Base-by-base conservation (phyloP, 176 grass and related monocot genomes). In the Musa troglodytarum region DNA sequence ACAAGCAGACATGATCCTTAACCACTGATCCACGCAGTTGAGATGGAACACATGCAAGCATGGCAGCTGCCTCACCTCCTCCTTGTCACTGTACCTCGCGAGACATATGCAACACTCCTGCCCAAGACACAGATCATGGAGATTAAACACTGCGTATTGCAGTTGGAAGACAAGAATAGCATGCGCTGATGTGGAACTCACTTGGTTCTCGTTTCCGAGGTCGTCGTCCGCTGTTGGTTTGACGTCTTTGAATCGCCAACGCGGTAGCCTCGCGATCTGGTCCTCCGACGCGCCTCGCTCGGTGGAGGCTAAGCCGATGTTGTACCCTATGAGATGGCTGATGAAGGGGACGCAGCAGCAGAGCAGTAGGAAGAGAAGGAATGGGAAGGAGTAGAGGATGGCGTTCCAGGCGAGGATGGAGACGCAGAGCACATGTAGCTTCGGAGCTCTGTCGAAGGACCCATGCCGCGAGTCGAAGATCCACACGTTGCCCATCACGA, bases 401-500 rank as follows among this genome's bases (percentile, higher is more conserved):
- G 95, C 86, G 69, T 99, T 99, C 88, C 91, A 99, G 0, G 90
- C 73, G 53, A 99, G 90, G 22, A 99, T 88, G 17, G 77, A 73
- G 63, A 94, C 75, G 84, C 90, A 94, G 74, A 99, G 90, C 50
- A 81, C 80, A 28, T 99, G 88, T 72, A 99, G 76, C 79, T 79
- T 87, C 49, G 90, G 95, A 15, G 95, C 88, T 17, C 85, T 75
- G 81, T 87, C 74, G 66, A 94, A 94, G 64, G 95, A 85, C 20
- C 86, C 76, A 7, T 88, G 76, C 55, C 95, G 88, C 29, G 90
- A 84, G 81, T 99, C 95, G 77, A 99, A 99, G 75, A 94, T 86
- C 95, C 95, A 99, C 53, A 99, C 95, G 73, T 99, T 99, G 20
- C 90, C 95, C 95, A 99, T 94, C 79, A 99, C 95, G 78, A 99